Conservation (phyloP, 2,329 filamentous ascomycete genomes). For the Cercospora zeae-maydis region DNA sequence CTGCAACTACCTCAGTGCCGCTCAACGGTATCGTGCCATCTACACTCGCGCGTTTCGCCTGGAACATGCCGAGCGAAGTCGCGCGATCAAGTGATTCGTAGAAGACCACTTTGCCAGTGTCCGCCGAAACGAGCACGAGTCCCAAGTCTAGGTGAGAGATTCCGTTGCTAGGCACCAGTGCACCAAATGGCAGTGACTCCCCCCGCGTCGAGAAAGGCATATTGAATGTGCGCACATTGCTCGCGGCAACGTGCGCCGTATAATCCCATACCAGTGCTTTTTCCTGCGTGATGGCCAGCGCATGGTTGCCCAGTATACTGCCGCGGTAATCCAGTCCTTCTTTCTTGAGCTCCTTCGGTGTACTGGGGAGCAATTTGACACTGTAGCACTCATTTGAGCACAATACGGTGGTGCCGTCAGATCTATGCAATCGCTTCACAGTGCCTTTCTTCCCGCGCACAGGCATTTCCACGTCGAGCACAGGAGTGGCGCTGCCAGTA, state of each 20-base stretch:
- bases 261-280: conserved; percentile 92
- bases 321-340: conserved; percentile 57
- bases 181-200: conserved; percentile 76
- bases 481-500: conserved; percentile 9
- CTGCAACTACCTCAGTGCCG: conserved; percentile 68
- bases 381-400: conserved; percentile 81
- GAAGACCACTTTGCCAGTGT: conserved; percentile 80
- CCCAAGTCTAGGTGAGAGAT: conserved; percentile 77
- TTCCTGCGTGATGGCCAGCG: conserved; percentile 73
- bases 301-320: conserved; percentile 38
- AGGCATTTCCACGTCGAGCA: conserved; percentile 20
- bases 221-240: conserved; percentile 75
- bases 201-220: conserved; percentile 69
- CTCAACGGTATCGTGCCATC: conserved; percentile 72
- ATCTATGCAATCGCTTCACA: conserved; percentile 27
- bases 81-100: conserved; percentile 95
- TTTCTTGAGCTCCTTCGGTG: conserved; percentile 69
- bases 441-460: conserved; percentile 31
- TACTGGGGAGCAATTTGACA: conserved; percentile 76
- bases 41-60: conserved; percentile 74
- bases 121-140: conserved; percentile 79
- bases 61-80: conserved; percentile 76
- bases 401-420: conserved; percentile 41
- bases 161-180: conserved; percentile 74
- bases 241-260: conserved; percentile 57